A percentile compares a stretch with the other conserved stretches of the same genome.
phyloP scores from a whole-genome alignment of 176 grass and related monocot species.

The Hyparrhenia diplandra region DNA sequence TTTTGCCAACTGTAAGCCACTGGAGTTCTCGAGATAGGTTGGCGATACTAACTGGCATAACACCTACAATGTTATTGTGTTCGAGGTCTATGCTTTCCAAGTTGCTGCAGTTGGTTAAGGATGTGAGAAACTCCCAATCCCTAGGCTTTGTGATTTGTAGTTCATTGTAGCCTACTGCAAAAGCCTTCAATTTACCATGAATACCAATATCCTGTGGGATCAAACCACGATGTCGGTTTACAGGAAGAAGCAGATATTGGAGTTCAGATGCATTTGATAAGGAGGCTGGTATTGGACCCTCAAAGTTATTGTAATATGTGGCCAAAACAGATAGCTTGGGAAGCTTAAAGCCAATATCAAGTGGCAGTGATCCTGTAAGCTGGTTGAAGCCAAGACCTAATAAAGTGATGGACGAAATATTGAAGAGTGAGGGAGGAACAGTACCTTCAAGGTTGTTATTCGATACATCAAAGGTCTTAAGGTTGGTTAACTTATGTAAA shows the following conservation, averaged over 20 bases:
- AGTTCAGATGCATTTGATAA: conserved; percentile 17
- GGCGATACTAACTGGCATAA: neutral
- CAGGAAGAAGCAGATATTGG: neutral
- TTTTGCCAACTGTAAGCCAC: neutral
- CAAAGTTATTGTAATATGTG: neutral
- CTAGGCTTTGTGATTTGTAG: neutral
- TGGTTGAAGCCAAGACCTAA: neutral
- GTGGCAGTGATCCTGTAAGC: conserved; percentile 12
- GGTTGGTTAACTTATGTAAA: neutral
- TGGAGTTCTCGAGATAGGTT: neutral
- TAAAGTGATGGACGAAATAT: neutral
- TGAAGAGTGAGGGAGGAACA: conserved; percentile 12
- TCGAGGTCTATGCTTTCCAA: neutral
- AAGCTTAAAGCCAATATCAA: conserved; percentile 13
- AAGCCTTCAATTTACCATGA: neutral
- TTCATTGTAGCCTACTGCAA: neutral
- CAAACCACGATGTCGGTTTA: neutral
- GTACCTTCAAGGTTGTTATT: neutral
- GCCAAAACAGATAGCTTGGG: neutral
- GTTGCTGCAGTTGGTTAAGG: conserved; percentile 22
- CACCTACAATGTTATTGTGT: conserved; percentile 1
- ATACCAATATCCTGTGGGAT: conserved; percentile 27
- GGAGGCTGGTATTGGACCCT: conserved; percentile 2
- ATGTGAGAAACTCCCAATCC: conserved; percentile 26
- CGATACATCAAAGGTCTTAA: neutral